Evolutionary conservation across 495 filamentous ascomycete genomes (phyloP).

Genomic region (Parachaetomium inaequale): DNA sequence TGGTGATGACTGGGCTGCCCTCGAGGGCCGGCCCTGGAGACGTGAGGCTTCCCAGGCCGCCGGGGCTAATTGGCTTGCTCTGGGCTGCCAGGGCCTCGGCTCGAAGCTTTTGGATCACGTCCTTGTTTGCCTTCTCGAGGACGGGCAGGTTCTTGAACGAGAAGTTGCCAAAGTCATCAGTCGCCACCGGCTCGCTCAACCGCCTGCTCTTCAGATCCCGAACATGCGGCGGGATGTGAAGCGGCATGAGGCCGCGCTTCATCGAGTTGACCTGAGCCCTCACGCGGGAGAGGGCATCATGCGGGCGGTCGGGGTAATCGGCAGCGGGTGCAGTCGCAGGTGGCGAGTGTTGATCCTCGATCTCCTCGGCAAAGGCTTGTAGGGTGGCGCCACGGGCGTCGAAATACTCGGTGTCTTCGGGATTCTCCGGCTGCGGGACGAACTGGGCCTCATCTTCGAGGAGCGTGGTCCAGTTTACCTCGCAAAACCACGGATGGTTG

Average conservation of each 20-base stretch:
- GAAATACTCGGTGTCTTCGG: constrained; percentile 97
- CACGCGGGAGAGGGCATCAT: constrained; percentile 89
- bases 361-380: constrained; percentile 84
- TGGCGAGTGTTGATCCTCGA: constrained; percentile 84
- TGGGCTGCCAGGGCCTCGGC: constrained; percentile 78
- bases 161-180: constrained; percentile 94
- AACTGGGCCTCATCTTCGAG: constrained; percentile 92
- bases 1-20: constrained; percentile 76
- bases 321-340: constrained; percentile 58
- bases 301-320: constrained; percentile 80
- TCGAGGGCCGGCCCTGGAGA: constrained; percentile 65
- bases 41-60: constrained; percentile 36
- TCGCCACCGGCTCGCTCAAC: constrained; percentile 81
- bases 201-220: constrained; percentile 81
- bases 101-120: constrained; percentile 91
- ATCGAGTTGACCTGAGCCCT: constrained; percentile 73
- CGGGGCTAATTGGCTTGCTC: constrained; percentile 47
- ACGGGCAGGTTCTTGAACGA: constrained; percentile 96
- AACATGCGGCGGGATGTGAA: constrained; percentile 95
- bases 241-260: constrained; percentile 87
- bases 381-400: constrained; percentile 86
- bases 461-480: constrained; percentile 83
- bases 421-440: constrained; percentile 87
- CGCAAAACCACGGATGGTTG: constrained; percentile 81
- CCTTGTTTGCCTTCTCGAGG: constrained; percentile 96